Percentiles rank a stretch among this genome's conserved stretches.
Evolutionary conservation across 164 flowering plant genomes (phyloP).

Genomic region (Umbilicus rupestris): DNA sequence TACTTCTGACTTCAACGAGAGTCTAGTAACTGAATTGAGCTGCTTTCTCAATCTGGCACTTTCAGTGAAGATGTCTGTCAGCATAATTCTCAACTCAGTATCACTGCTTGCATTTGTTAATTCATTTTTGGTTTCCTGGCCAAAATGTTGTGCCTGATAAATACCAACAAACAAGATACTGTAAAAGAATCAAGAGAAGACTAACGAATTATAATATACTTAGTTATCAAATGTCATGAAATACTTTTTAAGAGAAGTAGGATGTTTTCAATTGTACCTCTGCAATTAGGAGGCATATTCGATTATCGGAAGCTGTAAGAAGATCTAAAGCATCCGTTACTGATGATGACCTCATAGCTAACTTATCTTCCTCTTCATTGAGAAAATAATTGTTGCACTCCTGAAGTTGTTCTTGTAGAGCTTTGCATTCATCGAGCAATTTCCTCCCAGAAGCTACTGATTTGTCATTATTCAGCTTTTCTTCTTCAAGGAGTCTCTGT

Average conservation of each 20-base stretch:
- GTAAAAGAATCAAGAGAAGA: neutral
- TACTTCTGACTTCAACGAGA: conserved; percentile 24
- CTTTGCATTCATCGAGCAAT: conserved; percentile 51
- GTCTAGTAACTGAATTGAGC: conserved; percentile 43
- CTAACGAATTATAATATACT: neutral
- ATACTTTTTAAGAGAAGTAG: neutral
- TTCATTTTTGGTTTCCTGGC: conserved; percentile 9
- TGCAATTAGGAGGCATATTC: conserved; percentile 45
- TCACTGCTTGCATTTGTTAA: conserved; percentile 15
- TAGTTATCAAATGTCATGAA: neutral
- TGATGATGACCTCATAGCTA: conserved; percentile 32
- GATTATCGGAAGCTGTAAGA: conserved; percentile 50
- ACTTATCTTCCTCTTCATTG: conserved; percentile 34
- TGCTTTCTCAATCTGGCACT: conserved; percentile 64
- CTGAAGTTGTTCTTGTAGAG: conserved; percentile 49
- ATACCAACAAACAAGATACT: neutral
- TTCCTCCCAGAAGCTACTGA: conserved; percentile 33
- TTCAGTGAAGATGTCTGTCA: conserved; percentile 47
- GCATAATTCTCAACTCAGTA: conserved; percentile 37
- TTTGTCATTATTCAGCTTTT: conserved; percentile 37
- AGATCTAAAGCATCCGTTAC: conserved; percentile 42
- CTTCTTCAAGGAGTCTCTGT: conserved; percentile 56
- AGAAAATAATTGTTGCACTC: conserved; percentile 50
- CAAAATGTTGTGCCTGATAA: conserved; percentile 50
- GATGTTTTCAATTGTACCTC: conserved; percentile 42